A percentile compares a stretch with the other conserved stretches of the same genome.
These are phyloP conservation scores for Pleurotus salmoneostramineus DNA, from an alignment of 768 basidiomycete genomes.

Conservation along the genomic window DNA sequence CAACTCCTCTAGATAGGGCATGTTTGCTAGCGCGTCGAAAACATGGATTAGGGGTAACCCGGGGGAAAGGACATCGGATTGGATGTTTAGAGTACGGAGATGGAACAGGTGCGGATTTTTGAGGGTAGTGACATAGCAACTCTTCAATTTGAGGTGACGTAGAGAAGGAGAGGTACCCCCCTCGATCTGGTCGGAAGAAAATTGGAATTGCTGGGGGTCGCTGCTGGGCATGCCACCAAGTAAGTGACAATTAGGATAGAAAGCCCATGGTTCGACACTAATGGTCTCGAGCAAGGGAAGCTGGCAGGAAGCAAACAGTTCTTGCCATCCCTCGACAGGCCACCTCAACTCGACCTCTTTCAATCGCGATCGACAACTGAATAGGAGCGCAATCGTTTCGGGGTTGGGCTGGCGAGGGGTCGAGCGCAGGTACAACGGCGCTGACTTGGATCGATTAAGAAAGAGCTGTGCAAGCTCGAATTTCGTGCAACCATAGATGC, in stretches of 20 bases:
- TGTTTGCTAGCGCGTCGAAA: not conserved
- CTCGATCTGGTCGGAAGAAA: not conserved
- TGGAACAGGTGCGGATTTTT: not conserved
- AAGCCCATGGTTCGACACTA: not conserved
- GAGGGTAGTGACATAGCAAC: not conserved
- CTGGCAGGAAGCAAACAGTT: not conserved
- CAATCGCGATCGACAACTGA: not conserved
- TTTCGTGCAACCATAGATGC: not conserved
- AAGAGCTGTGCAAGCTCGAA: not conserved
- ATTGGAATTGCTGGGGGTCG: not conserved
- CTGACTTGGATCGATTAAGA: not conserved
- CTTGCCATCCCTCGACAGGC: not conserved
- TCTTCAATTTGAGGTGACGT: not conserved
- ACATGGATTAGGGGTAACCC: not conserved
- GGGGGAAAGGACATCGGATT: not conserved
- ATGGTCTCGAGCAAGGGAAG: not conserved
- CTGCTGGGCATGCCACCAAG: not conserved
- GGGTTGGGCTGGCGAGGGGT: not conserved
- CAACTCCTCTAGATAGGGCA: not conserved
- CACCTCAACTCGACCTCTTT: not conserved
- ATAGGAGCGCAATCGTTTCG: not conserved
- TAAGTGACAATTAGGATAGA: not conserved
- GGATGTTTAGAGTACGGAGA: not conserved
- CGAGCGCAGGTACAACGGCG: not conserved
- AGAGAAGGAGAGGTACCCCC: not conserved